A percentile compares a stretch with the other conserved stretches of the same genome.
These are phyloP conservation scores for Penicillium pulvis DNA, from an alignment of 495 filamentous ascomycete genomes.

Conservation along the genomic window DNA sequence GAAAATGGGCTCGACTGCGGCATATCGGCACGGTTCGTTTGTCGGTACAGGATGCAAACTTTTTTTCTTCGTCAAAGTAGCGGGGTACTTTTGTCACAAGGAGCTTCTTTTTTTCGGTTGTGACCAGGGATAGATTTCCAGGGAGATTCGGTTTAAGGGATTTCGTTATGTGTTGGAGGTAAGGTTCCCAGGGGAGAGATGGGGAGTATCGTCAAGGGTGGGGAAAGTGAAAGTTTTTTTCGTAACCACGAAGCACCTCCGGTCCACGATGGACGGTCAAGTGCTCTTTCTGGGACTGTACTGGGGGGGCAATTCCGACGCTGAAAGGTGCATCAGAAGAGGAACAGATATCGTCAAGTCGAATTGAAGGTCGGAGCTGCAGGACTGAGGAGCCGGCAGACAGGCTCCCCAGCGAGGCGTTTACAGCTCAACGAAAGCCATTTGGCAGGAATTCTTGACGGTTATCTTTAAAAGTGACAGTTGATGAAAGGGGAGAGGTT, in stretches of 20 bases:
- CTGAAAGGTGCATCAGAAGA: slow-evolving; percentile 53
- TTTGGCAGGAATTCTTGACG: slow-evolving; percentile 81
- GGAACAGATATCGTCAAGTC: slow-evolving; percentile 76
- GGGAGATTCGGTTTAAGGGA: not conserved
- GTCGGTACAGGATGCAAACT: not conserved
- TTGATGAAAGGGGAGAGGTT: slow-evolving; percentile 24
- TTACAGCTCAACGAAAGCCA: slow-evolving; percentile 94
- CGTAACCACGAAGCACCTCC: slow-evolving; percentile 42
- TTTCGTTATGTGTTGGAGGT: not conserved
- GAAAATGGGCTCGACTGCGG: slow-evolving; percentile 30
- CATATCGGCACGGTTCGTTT: slow-evolving; percentile 22
- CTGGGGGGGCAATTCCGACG: slow-evolving; percentile 50
- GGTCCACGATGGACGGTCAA: slow-evolving; percentile 37
- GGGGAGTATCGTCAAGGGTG: slow-evolving; percentile 9
- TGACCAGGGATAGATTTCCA: not conserved
- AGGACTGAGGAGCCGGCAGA: slow-evolving; percentile 72
- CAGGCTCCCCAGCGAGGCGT: slow-evolving; percentile 75
- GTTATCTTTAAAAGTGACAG: slow-evolving; percentile 48
- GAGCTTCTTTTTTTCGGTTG: not conserved
- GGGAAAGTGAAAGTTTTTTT: slow-evolving; percentile 16
- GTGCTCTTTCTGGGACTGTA: slow-evolving; percentile 46
- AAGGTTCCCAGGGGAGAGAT: slow-evolving; percentile 1
- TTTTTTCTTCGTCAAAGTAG: slow-evolving; percentile 1
- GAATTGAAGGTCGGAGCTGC: slow-evolving; percentile 70
- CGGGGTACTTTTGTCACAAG: slow-evolving; percentile 1